Conservation (phyloP, 2,329 filamentous ascomycete species). For the Seiridium unicorne region DNA sequence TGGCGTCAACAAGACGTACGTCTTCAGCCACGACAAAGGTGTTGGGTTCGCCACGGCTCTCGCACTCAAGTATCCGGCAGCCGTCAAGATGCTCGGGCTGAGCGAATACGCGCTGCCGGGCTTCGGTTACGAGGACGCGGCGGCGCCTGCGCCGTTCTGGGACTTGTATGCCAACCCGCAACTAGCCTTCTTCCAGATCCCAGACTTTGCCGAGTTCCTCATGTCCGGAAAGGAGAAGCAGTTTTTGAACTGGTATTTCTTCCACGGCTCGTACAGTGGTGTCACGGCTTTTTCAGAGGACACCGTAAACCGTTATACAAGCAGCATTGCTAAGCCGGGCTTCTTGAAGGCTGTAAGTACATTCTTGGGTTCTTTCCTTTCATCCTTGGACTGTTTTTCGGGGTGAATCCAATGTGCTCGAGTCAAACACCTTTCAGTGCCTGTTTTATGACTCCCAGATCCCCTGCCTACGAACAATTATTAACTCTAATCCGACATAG, state of each 20-base stretch:
- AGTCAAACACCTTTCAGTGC: neutral
- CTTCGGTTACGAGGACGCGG: constrained; percentile 33
- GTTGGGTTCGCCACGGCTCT: constrained; percentile 39
- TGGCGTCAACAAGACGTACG: constrained; percentile 37
- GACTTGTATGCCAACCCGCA: constrained; percentile 40
- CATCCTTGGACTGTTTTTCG: neutral
- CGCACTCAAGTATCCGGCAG: constrained; percentile 31
- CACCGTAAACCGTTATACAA: constrained; percentile 35
- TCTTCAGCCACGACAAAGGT: constrained; percentile 46
- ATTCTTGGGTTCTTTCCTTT: constrained; percentile 13
- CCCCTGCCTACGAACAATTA: too few relatives aligned
- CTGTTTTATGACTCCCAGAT: neutral
- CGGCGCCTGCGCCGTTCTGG: constrained; percentile 29
- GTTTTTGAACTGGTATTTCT: constrained; percentile 45
- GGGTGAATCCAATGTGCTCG: neutral
- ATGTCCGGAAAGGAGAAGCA: constrained; percentile 39
- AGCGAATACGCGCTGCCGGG: constrained; percentile 41
- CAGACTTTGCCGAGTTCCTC: constrained; percentile 45
- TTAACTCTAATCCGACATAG: too few relatives aligned
- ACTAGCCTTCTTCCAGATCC: constrained; percentile 43
- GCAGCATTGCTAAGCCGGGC: constrained; percentile 39
- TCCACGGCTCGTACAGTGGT: constrained; percentile 40
- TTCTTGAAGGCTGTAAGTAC: constrained; percentile 35
- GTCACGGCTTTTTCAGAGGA: constrained; percentile 34
- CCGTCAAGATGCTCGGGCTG: constrained; percentile 33